phyloP scores from a whole-genome alignment of 371 early-diverging fungal species.

The Lichtheimia corymbifera region DNA sequence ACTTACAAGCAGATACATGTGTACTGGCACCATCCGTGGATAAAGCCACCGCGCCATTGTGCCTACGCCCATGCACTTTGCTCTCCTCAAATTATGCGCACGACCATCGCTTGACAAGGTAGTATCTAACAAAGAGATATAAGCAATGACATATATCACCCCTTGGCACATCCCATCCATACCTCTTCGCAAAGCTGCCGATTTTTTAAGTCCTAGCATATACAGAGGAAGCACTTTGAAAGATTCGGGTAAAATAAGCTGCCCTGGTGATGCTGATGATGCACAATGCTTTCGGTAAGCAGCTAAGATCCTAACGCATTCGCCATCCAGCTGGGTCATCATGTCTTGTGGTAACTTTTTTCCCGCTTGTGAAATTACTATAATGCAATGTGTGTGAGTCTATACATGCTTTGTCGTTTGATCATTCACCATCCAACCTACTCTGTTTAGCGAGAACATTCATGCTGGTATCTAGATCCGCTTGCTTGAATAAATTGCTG shows the following conservation, averaged over 20 bases:
- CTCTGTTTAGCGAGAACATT: slow-evolving; percentile 80
- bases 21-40: slow-evolving; percentile 70
- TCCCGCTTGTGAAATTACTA: slow-evolving; percentile 70
- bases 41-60: slow-evolving; percentile 79
- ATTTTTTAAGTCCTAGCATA: slow-evolving; percentile 67
- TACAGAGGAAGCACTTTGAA: slow-evolving; percentile 95
- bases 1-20: slow-evolving; percentile 15
- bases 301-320: slow-evolving; percentile 84
- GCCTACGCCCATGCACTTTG: slow-evolving; percentile 72
- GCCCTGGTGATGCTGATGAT: slow-evolving; percentile 84
- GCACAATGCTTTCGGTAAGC: slow-evolving; percentile 94
- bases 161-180: slow-evolving; percentile 15
- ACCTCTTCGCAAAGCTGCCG: slow-evolving; percentile 72
- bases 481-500: slow-evolving; percentile 84
- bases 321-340: slow-evolving; percentile 13
- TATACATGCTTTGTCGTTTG: not conserved
- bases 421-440: slow-evolving; percentile 20
- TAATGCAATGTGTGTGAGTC: not conserved
- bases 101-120: slow-evolving; percentile 73
- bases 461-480: slow-evolving; percentile 91
- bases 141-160: not conserved
- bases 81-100: slow-evolving; percentile 72
- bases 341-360: slow-evolving; percentile 86
- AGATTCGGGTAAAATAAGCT: slow-evolving; percentile 94
- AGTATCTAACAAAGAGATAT: slow-evolving; percentile 3